phyloP scores from a whole-genome alignment of 108 stramenopile genomes.

The Discostella pseudostelligera region DNA sequence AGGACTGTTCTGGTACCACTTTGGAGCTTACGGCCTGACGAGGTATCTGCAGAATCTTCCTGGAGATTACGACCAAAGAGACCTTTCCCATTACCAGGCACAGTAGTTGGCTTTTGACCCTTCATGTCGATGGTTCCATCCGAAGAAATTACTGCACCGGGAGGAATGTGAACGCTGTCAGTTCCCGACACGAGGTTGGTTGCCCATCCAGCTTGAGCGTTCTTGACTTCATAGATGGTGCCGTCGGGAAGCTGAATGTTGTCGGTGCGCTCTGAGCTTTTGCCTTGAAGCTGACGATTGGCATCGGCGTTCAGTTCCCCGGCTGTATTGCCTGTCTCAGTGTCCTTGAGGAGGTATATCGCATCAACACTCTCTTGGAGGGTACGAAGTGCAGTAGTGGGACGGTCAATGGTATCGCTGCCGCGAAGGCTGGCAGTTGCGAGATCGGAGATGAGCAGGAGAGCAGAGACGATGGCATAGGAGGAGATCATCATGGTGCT shows the following conservation, averaged over 20 bases:
- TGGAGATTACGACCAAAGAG: not conserved
- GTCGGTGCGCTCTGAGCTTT: not conserved
- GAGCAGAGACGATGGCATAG: no score
- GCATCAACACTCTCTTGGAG: no score
- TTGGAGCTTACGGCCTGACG: no score
- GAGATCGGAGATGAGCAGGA: no score
- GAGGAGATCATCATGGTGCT: no score
- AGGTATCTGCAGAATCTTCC: not conserved
- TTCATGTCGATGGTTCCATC: constrained; percentile 4
- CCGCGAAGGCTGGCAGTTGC: no score
- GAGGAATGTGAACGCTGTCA: not conserved
- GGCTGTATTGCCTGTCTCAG: not conserved
- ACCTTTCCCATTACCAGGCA: not conserved
- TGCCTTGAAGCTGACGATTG: not conserved
- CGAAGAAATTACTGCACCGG: not conserved
- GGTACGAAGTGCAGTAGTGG: no score
- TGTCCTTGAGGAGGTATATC: constrained; percentile 2
- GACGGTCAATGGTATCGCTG: not conserved
- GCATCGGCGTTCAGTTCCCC: no score
- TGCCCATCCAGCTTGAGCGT: not conserved
- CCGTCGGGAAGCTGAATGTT: constrained; percentile 1
- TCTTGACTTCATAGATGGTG: not conserved
- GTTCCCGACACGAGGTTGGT: not conserved
- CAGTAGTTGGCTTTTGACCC: not conserved
- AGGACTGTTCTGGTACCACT: no score